Evolutionary conservation across 768 basidiomycete genomes (phyloP), one percentile per base, ranked within the genome.

Genomic region (Kwoniella europaea): DNA sequence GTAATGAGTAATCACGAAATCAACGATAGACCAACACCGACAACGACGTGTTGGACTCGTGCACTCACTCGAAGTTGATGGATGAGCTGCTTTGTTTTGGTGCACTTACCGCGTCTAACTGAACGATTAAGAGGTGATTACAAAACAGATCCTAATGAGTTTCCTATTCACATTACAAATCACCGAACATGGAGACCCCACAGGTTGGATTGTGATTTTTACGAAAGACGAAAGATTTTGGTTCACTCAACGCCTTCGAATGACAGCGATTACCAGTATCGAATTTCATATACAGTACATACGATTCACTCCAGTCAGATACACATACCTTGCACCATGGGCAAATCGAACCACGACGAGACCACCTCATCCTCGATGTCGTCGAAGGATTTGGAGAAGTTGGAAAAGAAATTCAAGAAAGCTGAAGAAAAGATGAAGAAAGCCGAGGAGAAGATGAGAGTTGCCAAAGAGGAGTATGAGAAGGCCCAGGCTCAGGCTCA

Each of bases 391-490:
- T 22, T 43, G 29, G 53, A 70, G 35, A 65, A 65, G 57, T 55
- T 64, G 43, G 55, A 70, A n/a, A 59, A 65, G 42, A 73, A 71
- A 50, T 70, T 69, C 50, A 67, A 69, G 54, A 72, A 68, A 57
- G 66, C 59, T 35, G 29, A 60, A 59, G 55, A 63, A 41, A 58
- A 57, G n/a, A 57, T 35, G 56, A 54, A 65, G 52, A 54, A 35
- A 29, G 20, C 35, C 15, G 65, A 65, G 53, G 41, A 67, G 50
- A 50, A 50, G 63, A 60, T 42, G 63, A 71, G 29, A 41, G 2
- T 29, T 16, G 44, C 35, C 41, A 66, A 59, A 64, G 55, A 63
- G 27, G 52, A 54, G 43, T 53, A 55, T 15, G 63, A 70, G 10
- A 64, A 46, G 24, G 57, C 53, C 22, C 59, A 44, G 16, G 16